Percentiles rank a stretch among this genome's conserved stretches.
Evolutionary conservation across 2,329 filamentous ascomycete genomes (phyloP).

Genomic region (Fusarium sp.): DNA sequence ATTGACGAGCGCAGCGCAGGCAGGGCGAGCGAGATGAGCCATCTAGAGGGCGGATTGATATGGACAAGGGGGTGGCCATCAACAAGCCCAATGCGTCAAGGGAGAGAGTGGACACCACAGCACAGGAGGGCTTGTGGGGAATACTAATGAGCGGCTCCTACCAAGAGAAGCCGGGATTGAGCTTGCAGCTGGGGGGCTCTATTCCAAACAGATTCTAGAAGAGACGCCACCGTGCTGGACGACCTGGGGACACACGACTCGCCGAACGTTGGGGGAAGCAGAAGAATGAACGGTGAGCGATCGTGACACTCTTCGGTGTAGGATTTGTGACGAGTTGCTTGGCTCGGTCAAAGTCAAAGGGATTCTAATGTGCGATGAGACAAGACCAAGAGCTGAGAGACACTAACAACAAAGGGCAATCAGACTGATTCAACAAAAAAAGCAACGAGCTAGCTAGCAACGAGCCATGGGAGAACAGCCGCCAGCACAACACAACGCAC

Average conservation of each 20-base stretch:
- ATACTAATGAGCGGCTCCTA: conserved; percentile 32
- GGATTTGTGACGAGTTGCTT: conserved; percentile 37
- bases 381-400: conserved; percentile 27
- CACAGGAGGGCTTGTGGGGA: conserved; percentile 37
- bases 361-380: conserved; percentile 33
- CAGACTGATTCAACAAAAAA: conserved; percentile 31
- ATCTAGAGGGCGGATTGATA: conserved; percentile 39
- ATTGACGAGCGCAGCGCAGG: conserved; percentile 35
- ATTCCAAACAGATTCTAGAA: conserved; percentile 45
- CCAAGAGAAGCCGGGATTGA: conserved; percentile 27
- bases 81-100: conserved; percentile 20
- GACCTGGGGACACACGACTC: conserved; percentile 3
- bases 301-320: conserved; percentile 35
- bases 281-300: conserved; percentile 32
- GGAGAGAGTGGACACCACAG: conserved; percentile 29
- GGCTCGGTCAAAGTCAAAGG: conserved; percentile 15
- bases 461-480: conserved; percentile 8
- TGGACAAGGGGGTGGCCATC: conserved; percentile 30
- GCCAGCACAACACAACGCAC: conserved; percentile 13
- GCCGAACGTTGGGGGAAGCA: conserved; percentile 11
- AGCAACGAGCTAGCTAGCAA: conserved; percentile 8
- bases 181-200: conserved; percentile 35
- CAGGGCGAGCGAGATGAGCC: conserved; percentile 37
- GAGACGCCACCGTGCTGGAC: conserved; percentile 31
- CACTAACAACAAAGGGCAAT: conserved; percentile 10